phyloP scores from a whole-genome alignment of 768 basidiomycete species.

The Auricularia heimuer region DNA sequence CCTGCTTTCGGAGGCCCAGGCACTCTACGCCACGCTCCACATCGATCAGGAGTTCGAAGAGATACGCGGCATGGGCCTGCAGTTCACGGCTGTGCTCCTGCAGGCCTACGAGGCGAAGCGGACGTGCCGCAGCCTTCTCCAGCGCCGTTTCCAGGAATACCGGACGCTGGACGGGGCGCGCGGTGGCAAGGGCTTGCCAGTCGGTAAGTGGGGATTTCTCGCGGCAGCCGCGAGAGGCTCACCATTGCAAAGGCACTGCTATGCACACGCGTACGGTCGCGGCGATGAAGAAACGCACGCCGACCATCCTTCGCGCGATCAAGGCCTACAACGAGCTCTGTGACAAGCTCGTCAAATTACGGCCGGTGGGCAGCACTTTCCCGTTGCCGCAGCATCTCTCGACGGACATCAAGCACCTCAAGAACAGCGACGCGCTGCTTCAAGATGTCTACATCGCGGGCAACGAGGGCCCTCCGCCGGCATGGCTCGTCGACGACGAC shows the following conservation, averaged over 20 bases:
- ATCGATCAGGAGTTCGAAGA: slow-evolving; percentile 23
- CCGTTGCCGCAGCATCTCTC: slow-evolving; percentile 26
- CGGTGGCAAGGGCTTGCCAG: slow-evolving; percentile 19
- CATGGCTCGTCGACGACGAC: slow-evolving; percentile 25
- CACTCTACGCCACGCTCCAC: slow-evolving; percentile 27
- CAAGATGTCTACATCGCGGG: slow-evolving; percentile 28
- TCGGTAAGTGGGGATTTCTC: slow-evolving; percentile 19
- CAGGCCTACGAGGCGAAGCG: slow-evolving; percentile 30
- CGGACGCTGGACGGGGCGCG: slow-evolving; percentile 26
- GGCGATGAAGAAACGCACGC: slow-evolving; percentile 24
- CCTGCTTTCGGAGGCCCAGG: slow-evolving; percentile 21
- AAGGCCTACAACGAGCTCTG: slow-evolving; percentile 21
- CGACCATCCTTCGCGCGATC: slow-evolving; percentile 22
- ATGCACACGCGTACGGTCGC: slow-evolving; percentile 24
- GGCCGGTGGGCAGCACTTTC: slow-evolving; percentile 16
- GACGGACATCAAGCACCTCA: slow-evolving; percentile 16
- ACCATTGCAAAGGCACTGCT: slow-evolving; percentile 19
- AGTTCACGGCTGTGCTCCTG: slow-evolving; percentile 24
- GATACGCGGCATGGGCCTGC: slow-evolving; percentile 20
- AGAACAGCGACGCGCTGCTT: slow-evolving; percentile 17
- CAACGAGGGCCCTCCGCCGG: slow-evolving; percentile 10
- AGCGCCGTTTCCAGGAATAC: slow-evolving; percentile 28
- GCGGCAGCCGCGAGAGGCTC: background rate
- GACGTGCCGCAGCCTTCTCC: slow-evolving; percentile 24
- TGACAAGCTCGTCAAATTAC: slow-evolving; percentile 17